Percentiles rank a stretch among this genome's conserved stretches.
Evolutionary conservation across 176 grass and related monocot species (phyloP).

Genomic region (Thinopyrum elongatum): DNA sequence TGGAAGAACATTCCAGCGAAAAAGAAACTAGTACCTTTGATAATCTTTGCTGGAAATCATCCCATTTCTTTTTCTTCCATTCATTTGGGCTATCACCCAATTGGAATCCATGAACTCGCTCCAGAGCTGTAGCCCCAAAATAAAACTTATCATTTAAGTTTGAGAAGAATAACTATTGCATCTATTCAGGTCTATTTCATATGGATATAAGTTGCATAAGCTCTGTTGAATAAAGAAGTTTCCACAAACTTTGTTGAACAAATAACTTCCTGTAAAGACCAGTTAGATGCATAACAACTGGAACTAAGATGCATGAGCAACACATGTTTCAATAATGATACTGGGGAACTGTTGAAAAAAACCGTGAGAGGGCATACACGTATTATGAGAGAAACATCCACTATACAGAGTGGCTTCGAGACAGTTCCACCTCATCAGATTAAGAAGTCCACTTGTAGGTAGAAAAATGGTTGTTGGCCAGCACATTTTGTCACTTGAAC

Average conservation of each 20-base stretch:
- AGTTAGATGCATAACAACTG: background rate
- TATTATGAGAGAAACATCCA: too few relatives aligned
- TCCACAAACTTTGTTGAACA: background rate
- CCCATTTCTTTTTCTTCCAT: constrained; percentile 91
- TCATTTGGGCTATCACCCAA: constrained; percentile 84
- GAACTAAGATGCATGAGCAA: background rate
- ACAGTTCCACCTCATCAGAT: too few relatives aligned
- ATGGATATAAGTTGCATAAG: background rate
- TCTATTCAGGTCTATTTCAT: background rate
- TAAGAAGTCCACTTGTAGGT: too few relatives aligned
- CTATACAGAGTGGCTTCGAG: too few relatives aligned
- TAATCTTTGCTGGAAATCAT: constrained; percentile 66
- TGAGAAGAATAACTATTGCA: background rate
- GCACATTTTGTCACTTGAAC: background rate
- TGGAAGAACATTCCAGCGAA: background rate
- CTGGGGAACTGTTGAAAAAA: background rate
- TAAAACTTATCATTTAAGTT: background rate
- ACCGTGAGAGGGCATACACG: too few relatives aligned
- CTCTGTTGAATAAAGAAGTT: background rate
- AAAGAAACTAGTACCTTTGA: constrained; percentile 47
- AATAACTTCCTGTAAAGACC: background rate
- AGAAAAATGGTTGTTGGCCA: background rate
- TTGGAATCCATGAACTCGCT: constrained; percentile 80
- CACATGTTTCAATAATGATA: background rate
- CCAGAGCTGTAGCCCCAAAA: constrained; percentile 52